Evolutionary conservation across 805 yeast genomes (phyloP).

Genomic region (Candida railenensis): DNA sequence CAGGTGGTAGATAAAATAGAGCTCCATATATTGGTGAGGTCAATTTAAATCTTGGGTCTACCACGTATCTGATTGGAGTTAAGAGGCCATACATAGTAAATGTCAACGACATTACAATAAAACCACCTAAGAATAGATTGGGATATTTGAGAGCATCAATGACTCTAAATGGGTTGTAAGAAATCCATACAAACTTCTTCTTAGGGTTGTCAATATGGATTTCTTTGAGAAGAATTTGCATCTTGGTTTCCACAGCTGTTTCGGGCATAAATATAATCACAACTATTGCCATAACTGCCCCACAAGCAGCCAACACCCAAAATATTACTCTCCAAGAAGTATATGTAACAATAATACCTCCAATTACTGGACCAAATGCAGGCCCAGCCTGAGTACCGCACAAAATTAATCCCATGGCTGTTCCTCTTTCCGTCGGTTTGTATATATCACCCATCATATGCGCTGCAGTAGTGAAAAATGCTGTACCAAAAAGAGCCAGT

Average conservation of each 20-base stretch:
- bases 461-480: slow-evolving; percentile 55
- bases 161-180: slow-evolving; percentile 48
- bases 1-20: slow-evolving; percentile 57
- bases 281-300: slow-evolving; percentile 29
- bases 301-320: slow-evolving; percentile 47
- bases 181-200: slow-evolving; percentile 39
- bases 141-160: slow-evolving; percentile 40
- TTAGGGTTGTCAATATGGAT: slow-evolving; percentile 21
- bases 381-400: slow-evolving; percentile 56
- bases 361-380: slow-evolving; percentile 51
- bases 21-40: slow-evolving; percentile 49
- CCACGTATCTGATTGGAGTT: slow-evolving; percentile 56
- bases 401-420: slow-evolving; percentile 48
- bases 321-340: slow-evolving; percentile 55
- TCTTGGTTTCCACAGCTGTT: slow-evolving; percentile 34
- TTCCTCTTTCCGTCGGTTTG: slow-evolving; percentile 50
- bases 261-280: slow-evolving; percentile 46
- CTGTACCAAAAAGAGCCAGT: slow-evolving; percentile 54
- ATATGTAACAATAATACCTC: slow-evolving; percentile 52
- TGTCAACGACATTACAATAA: slow-evolving; percentile 37
- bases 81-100: slow-evolving; percentile 52
- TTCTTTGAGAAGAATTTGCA: slow-evolving; percentile 22
- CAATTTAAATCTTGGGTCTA: slow-evolving; percentile 54
- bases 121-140: slow-evolving; percentile 43
- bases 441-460: slow-evolving; percentile 51